Base-by-base conservation (phyloP, 169 alveolate species). In the Cryptosporidium baileyi region DNA sequence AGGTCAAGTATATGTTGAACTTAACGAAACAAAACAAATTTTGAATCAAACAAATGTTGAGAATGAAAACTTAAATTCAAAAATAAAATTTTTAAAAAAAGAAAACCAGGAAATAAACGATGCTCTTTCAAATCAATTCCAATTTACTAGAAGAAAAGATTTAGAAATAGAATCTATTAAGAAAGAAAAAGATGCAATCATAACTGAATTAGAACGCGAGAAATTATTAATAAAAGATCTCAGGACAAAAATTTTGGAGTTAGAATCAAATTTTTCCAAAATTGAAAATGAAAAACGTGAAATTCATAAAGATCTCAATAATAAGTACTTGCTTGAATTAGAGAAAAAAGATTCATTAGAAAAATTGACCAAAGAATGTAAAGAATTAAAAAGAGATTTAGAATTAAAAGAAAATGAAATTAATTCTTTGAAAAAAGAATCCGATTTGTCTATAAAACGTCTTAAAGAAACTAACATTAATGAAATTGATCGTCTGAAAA, bases 31-130 rank as follows among this genome's bases (percentile, higher is more conserved):
- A 36, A 74, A 74, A 54, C 85, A 74, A 40, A 24, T 15, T 9
- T 43, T 74, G 13, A 74, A 74, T 24, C 74, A 74, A 32, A 22
- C 30, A 8, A 57, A 41, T 24, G 9, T n/a, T 54, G 43, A 32
- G 26, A 28, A n/a, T 44, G 67, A 57, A 8, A 41, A 54, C 11
- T 54, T n/a, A 32, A 26, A 36, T 22, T 38, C 26, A 34, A 74
- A 74, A 51, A n/a, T 74, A 22, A 74, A 38, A 19, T 74, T 43
- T 2, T 6, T 74, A 38, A 38, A 36, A 11, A 51, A 67, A n/a
- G 85, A 74, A 19, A 74, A 74, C 43, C 22, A 74, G 54, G 85
- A 74, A 11, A 52, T 74, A 74, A 74, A 57, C 54, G 85, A 74
- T 9, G 85, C 85, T 9, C 60, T 74, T 22, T 74, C 85, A 40